Percentiles rank a stretch among this genome's conserved stretches.
phyloP scores from a whole-genome alignment of 768 basidiomycete species.

The Boletus sensibilis region DNA sequence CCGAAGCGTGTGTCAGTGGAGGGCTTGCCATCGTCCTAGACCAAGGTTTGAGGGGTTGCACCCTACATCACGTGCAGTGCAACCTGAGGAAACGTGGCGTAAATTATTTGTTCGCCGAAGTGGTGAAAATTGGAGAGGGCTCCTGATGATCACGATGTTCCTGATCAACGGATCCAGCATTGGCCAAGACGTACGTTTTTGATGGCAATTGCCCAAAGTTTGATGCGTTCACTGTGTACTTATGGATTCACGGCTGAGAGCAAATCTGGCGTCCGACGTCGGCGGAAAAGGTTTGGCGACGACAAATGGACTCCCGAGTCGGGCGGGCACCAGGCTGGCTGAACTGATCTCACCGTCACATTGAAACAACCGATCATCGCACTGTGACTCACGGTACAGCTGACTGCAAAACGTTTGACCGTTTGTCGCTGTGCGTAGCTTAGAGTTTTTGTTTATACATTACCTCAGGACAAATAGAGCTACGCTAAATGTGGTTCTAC shows the following conservation, averaged over 20 bases:
- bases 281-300: background rate
- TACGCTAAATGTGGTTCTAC: background rate
- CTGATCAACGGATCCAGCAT: background rate
- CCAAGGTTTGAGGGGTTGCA: slow-evolving; percentile 1
- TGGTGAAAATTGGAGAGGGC: background rate
- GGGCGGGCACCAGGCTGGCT: background rate
- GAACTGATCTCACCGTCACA: background rate
- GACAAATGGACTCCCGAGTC: background rate
- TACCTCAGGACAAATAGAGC: background rate
- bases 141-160: background rate
- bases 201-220: background rate
- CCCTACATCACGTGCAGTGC: slow-evolving; percentile 6
- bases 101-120: background rate
- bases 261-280: background rate
- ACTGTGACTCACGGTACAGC: background rate
- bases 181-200: background rate
- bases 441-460: background rate
- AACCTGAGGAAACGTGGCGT: slow-evolving; percentile 2
- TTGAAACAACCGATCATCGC: background rate
- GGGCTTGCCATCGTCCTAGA: background rate
- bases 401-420: background rate
- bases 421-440: background rate
- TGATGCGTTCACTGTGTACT: background rate
- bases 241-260: no score
- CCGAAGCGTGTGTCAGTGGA: background rate